Evolutionary conservation across 345 rosid species (phyloP), one percentile per base, ranked within the genome.

Genomic region (Excoecaria agallocha): DNA sequence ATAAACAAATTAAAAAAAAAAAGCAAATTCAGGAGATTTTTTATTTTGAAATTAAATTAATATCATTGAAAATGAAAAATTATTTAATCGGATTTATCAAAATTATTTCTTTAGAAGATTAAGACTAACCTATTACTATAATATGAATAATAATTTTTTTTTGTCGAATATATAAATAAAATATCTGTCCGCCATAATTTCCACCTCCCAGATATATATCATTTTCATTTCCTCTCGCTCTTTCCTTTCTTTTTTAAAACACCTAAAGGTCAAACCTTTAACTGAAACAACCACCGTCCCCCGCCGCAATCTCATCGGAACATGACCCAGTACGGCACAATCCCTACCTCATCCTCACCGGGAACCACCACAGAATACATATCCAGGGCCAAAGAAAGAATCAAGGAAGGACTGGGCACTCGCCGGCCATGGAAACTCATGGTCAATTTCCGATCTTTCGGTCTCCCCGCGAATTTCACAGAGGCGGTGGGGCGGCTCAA

Each of bases 281-380:
- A 57, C 64, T 15, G 25, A n/a, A 46, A 35, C 25, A 49, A 57
- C 39, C 77, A n/a, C 76, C 25, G 4, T 2, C 56, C 41, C 11
- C 25, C 65, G 11, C 11, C 57, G 45, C 39, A 55, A 37, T 30
- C 22, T 8, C 17, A 2, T 70, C 79, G 74, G 46, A 74, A 39
- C 25, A 92, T 90, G 97, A 80, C 96, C 30, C 79, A 65, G 46
- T 94, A 94, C 87, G 96, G 98, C 74, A 71, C 97, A 37, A 94
- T 94, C 73, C 97, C 96, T 17, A 84, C 93, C 75, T 87, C 94
- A 35, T 73, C 98, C 16, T 73, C 90, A 6, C 70, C 92, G 22
- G 76, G 74, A 0, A 64, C 76, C 66, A 50, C 80, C 69, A 48
- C 85, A 35, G 89, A 87, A 35, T 92, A 73, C 87, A 74, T 94